Evolutionary conservation across 2,329 filamentous ascomycete species (phyloP), one percentile per base, ranked within the genome.

Genomic region (Zymoseptoria ardabiliae): DNA sequence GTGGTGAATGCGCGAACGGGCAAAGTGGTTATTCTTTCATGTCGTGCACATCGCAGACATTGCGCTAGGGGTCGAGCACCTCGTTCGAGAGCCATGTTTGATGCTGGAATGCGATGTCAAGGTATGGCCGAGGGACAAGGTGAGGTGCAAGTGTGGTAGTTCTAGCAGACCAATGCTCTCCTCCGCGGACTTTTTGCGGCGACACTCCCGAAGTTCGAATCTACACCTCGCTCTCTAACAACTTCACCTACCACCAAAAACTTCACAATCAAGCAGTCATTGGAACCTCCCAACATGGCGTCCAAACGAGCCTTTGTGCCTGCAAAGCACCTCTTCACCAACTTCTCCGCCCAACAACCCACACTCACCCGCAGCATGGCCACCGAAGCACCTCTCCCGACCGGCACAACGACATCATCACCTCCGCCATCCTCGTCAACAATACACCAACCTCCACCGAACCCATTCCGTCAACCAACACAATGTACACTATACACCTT

Each of bases 401-500:
- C 41, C 30, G 57, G 62, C 28, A 59, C 70, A 68, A 56, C 70
- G 71, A 35, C 72, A 55, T 59, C 62, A 8, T 53, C 58, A 7
- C 59, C 65, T 19, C 62, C 64, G 10, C 58, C 65, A 54, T n/a
- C 57, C 55, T 53, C 64, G 22, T 55, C 56, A 61, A 48, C 54
- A 60, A 22, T 68, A 71, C 23, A 58, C 53, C 57, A 62, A 41
- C 63, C 63, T 25, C 63, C 62, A 13, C 60, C 30, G 7, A 74
- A 72, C 69, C 71, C 73, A 61, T 83, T 83, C 79, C 65, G 79
- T 80, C 65, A 85, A 53, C 72, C 84, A 28, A 90, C 95, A 58
- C 85, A 89, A 58, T 82, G 93, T 62, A 97, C 93, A 57, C 84
- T 97, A 75, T 91, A 96, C 83, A 80, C 81, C 72, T 99, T 97